A percentile compares a stretch with the other conserved stretches of the same genome.
Evolutionary conservation across 2,329 filamentous ascomycete genomes (phyloP).

Genomic region (Beauveria varroae): DNA sequence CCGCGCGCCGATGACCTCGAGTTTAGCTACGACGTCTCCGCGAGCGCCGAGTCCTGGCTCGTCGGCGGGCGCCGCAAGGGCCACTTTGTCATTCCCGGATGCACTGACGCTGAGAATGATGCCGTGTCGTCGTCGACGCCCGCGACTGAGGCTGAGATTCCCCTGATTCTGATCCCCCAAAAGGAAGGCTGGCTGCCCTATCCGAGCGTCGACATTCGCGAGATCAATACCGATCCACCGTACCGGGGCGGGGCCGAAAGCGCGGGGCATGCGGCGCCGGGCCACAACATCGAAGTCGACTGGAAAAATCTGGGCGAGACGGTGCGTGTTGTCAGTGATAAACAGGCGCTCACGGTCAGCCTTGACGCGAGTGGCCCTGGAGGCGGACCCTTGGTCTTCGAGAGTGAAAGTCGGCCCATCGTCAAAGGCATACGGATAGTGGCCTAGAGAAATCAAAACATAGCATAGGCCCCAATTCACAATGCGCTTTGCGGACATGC

Average conservation of each 20-base stretch:
- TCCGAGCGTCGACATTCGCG: slow-evolving; percentile 71
- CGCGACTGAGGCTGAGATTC: slow-evolving; percentile 51
- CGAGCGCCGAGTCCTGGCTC: slow-evolving; percentile 71
- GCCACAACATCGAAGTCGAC: slow-evolving; percentile 63
- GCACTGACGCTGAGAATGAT: slow-evolving; percentile 13
- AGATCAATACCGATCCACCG: slow-evolving; percentile 33
- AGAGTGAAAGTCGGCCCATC: slow-evolving; percentile 39
- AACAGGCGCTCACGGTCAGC: slow-evolving; percentile 64
- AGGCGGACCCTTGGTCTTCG: slow-evolving; percentile 59
- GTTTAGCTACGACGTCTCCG: slow-evolving; percentile 77
- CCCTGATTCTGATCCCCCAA: slow-evolving; percentile 72
- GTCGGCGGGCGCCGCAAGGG: slow-evolving; percentile 74
- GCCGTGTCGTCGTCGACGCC: slow-evolving; percentile 23
- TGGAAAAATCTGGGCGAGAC: slow-evolving; percentile 71
- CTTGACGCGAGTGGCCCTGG: slow-evolving; percentile 59
- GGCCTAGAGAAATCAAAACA: background rate
- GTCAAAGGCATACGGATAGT: slow-evolving; percentile 2
- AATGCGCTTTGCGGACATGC: background rate
- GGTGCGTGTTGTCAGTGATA: slow-evolving; percentile 65
- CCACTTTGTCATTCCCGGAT: slow-evolving; percentile 57
- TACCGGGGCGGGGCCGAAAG: slow-evolving; percentile 15
- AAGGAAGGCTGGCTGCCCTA: slow-evolving; percentile 70
- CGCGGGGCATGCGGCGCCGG: slow-evolving; percentile 11
- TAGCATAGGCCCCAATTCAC: background rate
- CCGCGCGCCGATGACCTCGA: slow-evolving; percentile 46